Percentiles rank a stretch among this genome's conserved stretches.
Conservation (phyloP, 2,329 filamentous ascomycete species). For the Thielaviopsis ethacetica region DNA sequence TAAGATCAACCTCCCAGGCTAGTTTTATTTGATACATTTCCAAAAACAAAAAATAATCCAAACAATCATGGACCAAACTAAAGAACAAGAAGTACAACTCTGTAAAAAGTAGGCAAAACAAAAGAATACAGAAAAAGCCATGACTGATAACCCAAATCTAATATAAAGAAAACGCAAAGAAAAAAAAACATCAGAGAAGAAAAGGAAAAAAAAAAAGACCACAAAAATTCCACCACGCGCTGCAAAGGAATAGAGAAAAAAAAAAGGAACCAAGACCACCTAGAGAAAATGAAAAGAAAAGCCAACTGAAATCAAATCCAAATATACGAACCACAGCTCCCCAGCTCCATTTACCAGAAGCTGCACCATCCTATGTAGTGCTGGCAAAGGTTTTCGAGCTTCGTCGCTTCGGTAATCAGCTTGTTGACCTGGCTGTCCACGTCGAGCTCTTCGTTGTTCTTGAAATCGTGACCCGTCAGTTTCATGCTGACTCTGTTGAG, state of each 20-base stretch:
- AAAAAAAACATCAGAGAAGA: background rate
- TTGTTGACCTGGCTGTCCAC: slow-evolving; percentile 85
- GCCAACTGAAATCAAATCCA: background rate
- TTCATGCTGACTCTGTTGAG: slow-evolving; percentile 88
- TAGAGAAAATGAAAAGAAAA: slow-evolving; percentile 1
- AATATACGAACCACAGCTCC: background rate
- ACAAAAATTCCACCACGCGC: background rate
- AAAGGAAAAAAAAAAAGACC: background rate
- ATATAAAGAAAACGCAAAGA: background rate
- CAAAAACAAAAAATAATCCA: background rate
- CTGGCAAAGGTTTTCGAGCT: slow-evolving; percentile 92
- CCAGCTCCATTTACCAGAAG: slow-evolving; percentile 53
- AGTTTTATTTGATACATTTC: background rate
- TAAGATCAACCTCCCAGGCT: background rate
- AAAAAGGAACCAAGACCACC: background rate
- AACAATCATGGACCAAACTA: background rate
- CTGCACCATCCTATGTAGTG: slow-evolving; percentile 99
- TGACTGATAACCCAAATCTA: slow-evolving; percentile 1
- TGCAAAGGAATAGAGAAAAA: background rate
- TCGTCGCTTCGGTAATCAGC: slow-evolving; percentile 86
- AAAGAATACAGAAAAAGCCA: background rate
- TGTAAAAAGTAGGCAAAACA: background rate
- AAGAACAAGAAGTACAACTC: background rate
- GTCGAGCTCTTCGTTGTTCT: slow-evolving; percentile 65
- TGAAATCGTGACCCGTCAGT: slow-evolving; percentile 85